Conservation (phyloP, 2,329 filamentous ascomycete genomes). For the Colletotrichum eremochloae region DNA sequence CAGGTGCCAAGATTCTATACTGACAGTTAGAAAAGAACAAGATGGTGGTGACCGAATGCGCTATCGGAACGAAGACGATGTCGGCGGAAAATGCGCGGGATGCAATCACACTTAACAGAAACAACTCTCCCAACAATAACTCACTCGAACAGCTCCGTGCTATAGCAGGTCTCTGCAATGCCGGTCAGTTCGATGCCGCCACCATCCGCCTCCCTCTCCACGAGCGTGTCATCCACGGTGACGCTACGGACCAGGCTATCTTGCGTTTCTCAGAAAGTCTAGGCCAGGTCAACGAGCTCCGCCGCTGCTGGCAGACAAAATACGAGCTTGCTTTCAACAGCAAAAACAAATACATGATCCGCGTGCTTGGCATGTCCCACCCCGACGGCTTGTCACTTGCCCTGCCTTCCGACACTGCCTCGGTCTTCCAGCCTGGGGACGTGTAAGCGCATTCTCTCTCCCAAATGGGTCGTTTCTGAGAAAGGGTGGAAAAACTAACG, state of each 20-base stretch:
- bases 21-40: slow-evolving; percentile 66
- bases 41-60: slow-evolving; percentile 79
- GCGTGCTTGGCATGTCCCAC: slow-evolving; percentile 64
- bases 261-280: slow-evolving; percentile 78
- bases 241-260: slow-evolving; percentile 82
- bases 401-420: slow-evolving; percentile 43
- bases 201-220: slow-evolving; percentile 70
- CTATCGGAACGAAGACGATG: slow-evolving; percentile 66
- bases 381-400: slow-evolving; percentile 43
- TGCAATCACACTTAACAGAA: slow-evolving; percentile 47
- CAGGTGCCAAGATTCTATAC: neutral
- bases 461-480: neutral
- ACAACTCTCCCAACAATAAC: slow-evolving; percentile 50
- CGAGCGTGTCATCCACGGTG: slow-evolving; percentile 76
- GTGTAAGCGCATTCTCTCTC: slow-evolving; percentile 45
- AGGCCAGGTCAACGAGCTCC: slow-evolving; percentile 69
- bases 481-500: neutral
- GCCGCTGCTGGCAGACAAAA: slow-evolving; percentile 73
- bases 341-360: slow-evolving; percentile 87
- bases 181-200: slow-evolving; percentile 79
- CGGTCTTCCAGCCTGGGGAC: slow-evolving; percentile 46
- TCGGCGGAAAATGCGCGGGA: slow-evolving; percentile 65
- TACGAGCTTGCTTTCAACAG: slow-evolving; percentile 83
- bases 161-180: slow-evolving; percentile 78
- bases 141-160: slow-evolving; percentile 71